Base-by-base conservation (phyloP, 257 asterid genomes). In the Solanum chiquidenum region DNA sequence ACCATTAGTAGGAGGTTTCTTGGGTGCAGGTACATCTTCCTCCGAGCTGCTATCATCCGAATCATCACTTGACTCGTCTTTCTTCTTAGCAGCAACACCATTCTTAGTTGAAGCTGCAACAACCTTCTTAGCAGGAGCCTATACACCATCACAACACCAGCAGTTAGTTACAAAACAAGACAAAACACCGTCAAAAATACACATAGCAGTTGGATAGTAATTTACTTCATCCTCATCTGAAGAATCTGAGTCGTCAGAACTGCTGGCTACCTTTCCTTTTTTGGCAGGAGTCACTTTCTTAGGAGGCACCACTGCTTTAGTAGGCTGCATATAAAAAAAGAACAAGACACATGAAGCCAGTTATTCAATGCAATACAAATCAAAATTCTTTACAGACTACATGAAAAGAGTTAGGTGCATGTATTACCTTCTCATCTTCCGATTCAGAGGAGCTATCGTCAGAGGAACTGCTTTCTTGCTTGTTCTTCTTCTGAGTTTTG, bases 401-500 rank as follows among this genome's bases (percentile, higher is more conserved):
- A 42, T 29, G 64, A 16, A 29, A 71, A 27, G 4, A 44, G 2
- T 62, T 4, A 2, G n/a, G 4, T 29, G 18, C 18, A 23, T 66
- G 83, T 37, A 55, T 20, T 13, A 90, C 92, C 94, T 89, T 87
- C 10, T 89, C 93, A 37, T 88, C 88, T 76, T 91, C 90, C 3
- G 90, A 86, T 7, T 87, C 90, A 3, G 89, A 86, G 4, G 90
- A 86, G 49, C 89, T 90, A 2, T 93, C 93, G 0, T 90, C 94
- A 6, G 95, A 92, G 9, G 98, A 93, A 87, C 89, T 90, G 87
- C 90, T 83, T 34, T 94, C 94, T 20, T 86, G 71, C 34, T 82
- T 92, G 85, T 91, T 89, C 87, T 90, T 90, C 87, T 88, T 90
- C 84, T 86, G 89, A 77, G 72, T 35, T 87, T 90, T 91, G 40